A percentile compares a stretch with the other conserved stretches of the same genome.
These are phyloP conservation scores for Beauveria rudraprayagi DNA, from an alignment of 2,329 filamentous ascomycete genomes.

Conservation along the genomic window DNA sequence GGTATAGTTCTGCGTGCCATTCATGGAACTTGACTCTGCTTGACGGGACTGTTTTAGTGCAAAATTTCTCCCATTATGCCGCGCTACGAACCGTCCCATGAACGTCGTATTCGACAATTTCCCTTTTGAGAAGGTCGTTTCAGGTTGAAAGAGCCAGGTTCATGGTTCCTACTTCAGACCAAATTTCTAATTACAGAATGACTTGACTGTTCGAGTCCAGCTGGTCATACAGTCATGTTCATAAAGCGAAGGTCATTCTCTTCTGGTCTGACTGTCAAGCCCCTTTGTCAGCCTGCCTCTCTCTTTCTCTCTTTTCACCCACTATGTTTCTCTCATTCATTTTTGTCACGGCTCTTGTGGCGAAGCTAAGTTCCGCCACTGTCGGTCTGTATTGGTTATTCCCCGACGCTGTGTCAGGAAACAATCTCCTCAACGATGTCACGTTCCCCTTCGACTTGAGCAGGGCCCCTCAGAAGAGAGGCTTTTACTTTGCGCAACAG, in stretches of 20 bases:
- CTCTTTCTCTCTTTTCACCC: not conserved
- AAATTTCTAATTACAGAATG: not conserved
- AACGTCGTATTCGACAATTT: not conserved
- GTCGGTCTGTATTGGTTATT: not conserved
- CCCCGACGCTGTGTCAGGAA: not conserved
- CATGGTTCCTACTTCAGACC: not conserved
- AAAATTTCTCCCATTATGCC: not conserved
- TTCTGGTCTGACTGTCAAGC: not conserved
- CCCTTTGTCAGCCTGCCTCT: no score
- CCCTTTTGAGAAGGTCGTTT: not conserved
- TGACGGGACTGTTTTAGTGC: not conserved
- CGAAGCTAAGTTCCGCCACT: not conserved
- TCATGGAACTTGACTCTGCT: not conserved
- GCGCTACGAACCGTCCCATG: not conserved
- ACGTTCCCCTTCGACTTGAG: conserved; percentile 18
- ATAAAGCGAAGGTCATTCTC: not conserved
- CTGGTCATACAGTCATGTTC: not conserved
- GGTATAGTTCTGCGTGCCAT: not conserved
- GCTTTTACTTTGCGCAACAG: conserved; percentile 20
- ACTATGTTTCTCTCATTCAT: not conserved
- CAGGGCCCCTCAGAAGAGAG: conserved; percentile 13
- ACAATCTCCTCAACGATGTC: conserved; percentile 7
- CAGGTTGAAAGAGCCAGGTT: not conserved
- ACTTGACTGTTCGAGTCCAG: not conserved
- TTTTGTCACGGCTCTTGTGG: not conserved